phyloP scores from a whole-genome alignment of 441 rosid species.

The Arabidopsis lyrata region DNA sequence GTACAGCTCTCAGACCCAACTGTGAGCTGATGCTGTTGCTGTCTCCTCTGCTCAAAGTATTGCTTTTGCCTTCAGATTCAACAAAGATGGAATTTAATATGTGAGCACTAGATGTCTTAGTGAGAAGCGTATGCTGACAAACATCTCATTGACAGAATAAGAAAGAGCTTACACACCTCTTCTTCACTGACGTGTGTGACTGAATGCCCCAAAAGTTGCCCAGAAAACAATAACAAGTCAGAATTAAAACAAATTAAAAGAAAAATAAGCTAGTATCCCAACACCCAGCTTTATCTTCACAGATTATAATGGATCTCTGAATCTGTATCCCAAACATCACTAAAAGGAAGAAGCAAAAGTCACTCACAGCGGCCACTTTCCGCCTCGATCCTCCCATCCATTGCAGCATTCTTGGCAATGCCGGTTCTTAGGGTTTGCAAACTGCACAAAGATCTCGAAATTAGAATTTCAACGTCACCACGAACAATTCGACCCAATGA shows the following conservation, averaged over 20 bases:
- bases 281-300: constrained; percentile 3
- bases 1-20: constrained; percentile 49
- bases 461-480: constrained; percentile 5
- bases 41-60: constrained; percentile 83
- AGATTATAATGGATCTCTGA: neutral
- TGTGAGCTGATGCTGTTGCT: constrained; percentile 55
- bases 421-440: neutral
- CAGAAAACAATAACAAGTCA: constrained; percentile 27
- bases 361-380: constrained; percentile 76
- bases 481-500: constrained; percentile 17
- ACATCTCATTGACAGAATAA: neutral
- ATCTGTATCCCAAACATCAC: constrained; percentile 4
- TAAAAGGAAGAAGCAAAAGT: constrained; percentile 5
- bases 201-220: constrained; percentile 15
- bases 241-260: neutral
- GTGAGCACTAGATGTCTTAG: constrained; percentile 13
- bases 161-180: constrained; percentile 32
- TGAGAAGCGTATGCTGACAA: constrained; percentile 11
- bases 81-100: neutral
- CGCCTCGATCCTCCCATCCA: constrained; percentile 98
- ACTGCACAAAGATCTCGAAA: constrained; percentile 6
- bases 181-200: constrained; percentile 45
- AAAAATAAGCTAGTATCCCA: neutral
- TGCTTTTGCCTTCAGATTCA: constrained; percentile 74
- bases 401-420: constrained; percentile 59